phyloP scores from a whole-genome alignment of 1,284 basidiomycete genomes.

The Cutaneotrichosporon spelunceum region DNA sequence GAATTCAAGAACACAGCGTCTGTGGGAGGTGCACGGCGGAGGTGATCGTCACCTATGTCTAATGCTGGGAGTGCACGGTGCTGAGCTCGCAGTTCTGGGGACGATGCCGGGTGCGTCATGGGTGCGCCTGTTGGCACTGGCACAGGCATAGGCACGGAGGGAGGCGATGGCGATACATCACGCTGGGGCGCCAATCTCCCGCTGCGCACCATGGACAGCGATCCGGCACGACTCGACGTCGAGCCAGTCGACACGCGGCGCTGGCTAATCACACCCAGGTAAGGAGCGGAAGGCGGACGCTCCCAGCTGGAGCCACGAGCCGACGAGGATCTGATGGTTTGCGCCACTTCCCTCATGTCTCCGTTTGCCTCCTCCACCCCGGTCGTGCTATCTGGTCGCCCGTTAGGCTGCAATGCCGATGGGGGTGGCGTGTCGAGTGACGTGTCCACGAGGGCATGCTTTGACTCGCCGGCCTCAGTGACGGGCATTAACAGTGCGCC shows the following conservation, averaged over 20 bases:
- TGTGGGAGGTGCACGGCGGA: constrained; percentile 1
- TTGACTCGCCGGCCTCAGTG: constrained; percentile 19
- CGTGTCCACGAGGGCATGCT: constrained; percentile 7
- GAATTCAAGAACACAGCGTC: background rate
- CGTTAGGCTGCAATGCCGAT: background rate
- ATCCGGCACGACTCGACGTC: constrained; percentile 39
- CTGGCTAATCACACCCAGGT: constrained; percentile 13
- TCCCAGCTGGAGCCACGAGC: background rate
- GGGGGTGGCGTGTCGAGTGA: background rate
- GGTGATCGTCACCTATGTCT: constrained; percentile 7
- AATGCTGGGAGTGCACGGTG: constrained; percentile 5
- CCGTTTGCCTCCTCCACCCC: constrained; percentile 3
- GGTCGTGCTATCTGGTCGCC: background rate
- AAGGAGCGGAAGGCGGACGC: constrained; percentile 10
- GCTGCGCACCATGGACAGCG: constrained; percentile 41
- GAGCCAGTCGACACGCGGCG: constrained; percentile 28
- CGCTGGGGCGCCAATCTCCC: constrained; percentile 31
- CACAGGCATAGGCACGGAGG: background rate
- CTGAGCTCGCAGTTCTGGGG: constrained; percentile 1
- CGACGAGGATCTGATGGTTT: background rate
- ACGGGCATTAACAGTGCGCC: constrained; percentile 12
- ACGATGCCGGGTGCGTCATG: background rate
- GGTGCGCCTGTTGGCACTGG: background rate
- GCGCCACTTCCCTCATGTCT: constrained; percentile 20
- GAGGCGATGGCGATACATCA: constrained; percentile 5